These are phyloP conservation scores for Cichorium intybus DNA, from an alignment of 140 eudicot species.

Conservation along the genomic window DNA sequence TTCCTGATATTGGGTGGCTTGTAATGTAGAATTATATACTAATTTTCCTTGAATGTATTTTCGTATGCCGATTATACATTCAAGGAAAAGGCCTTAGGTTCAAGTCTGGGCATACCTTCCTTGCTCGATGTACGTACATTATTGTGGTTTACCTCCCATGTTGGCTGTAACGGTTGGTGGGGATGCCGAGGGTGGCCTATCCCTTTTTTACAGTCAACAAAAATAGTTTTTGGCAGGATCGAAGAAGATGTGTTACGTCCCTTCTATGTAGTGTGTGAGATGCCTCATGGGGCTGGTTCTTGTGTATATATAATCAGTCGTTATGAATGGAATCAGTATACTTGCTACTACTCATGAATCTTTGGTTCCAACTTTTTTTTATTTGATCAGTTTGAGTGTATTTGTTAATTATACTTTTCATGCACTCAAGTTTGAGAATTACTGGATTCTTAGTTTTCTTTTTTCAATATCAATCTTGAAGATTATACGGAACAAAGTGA, in stretches of 20 bases:
- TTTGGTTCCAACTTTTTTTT: not conserved
- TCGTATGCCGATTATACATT: slow-evolving; percentile 13
- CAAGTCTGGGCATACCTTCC: not conserved
- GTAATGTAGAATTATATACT: not conserved
- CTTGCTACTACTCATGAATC: not conserved
- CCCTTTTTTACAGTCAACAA: not conserved
- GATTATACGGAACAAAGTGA: not conserved
- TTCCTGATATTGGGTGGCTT: not conserved
- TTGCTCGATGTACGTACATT: not conserved
- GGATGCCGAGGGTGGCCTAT: not conserved
- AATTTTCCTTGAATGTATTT: slow-evolving; percentile 8
- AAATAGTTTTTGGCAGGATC: slow-evolving; percentile 14
- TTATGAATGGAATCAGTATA: slow-evolving; percentile 1
- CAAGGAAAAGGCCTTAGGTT: not conserved
- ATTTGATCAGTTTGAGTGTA: not conserved
- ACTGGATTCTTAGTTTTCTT: not conserved
- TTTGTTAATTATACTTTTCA: not conserved
- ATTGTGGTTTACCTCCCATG: not conserved
- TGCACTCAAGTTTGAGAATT: not conserved
- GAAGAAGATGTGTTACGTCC: slow-evolving; percentile 3
- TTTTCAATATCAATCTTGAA: too few relatives aligned
- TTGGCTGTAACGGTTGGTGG: not conserved
- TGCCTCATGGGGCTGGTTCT: not conserved
- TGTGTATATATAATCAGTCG: slow-evolving; percentile 9
- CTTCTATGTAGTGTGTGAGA: not conserved